phyloP scores from a whole-genome alignment of 2,329 filamentous ascomycete species.

The Colletotrichum sp. region DNA sequence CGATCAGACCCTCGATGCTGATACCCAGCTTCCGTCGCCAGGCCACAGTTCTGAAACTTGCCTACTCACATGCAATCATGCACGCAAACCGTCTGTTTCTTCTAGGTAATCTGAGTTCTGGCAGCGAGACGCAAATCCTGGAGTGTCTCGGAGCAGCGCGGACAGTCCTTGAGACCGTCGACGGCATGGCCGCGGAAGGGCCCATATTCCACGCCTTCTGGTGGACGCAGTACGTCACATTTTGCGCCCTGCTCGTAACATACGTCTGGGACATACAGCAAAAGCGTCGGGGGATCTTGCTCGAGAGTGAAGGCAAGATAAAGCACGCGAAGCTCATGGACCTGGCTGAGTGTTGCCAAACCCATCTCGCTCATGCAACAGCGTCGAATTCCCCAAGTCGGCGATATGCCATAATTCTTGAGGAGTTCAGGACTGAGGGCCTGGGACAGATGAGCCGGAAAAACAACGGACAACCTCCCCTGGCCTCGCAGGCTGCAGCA shows the following conservation, averaged over 20 bases:
- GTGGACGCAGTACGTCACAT: constrained; percentile 59
- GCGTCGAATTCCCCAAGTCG: constrained; percentile 25
- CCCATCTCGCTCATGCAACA: constrained; percentile 36
- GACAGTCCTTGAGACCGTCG: constrained; percentile 47
- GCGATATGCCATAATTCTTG: constrained; percentile 24
- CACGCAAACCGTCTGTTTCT: constrained; percentile 61
- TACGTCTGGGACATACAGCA: constrained; percentile 53
- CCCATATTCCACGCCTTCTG: constrained; percentile 46
- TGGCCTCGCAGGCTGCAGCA: neutral
- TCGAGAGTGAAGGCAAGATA: neutral
- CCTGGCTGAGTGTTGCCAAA: constrained; percentile 43
- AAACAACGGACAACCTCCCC: neutral
- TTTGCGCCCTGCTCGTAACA: constrained; percentile 57
- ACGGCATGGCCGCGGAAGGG: constrained; percentile 40
- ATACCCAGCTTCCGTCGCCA: constrained; percentile 52
- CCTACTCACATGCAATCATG: constrained; percentile 60
- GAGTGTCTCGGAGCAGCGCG: constrained; percentile 53
- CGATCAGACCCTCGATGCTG: constrained; percentile 47
- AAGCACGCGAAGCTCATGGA: constrained; percentile 33
- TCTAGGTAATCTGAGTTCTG: constrained; percentile 32
- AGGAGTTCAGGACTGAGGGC: constrained; percentile 23
- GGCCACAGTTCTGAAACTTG: constrained; percentile 56
- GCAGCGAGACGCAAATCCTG: constrained; percentile 31
- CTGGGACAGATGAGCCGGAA: constrained; percentile 17
- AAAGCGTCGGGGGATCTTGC: constrained; percentile 17